These are phyloP conservation scores for Nicotiana tomentosiformis DNA, from an alignment of 257 asterid species.

Conservation along the genomic window DNA sequence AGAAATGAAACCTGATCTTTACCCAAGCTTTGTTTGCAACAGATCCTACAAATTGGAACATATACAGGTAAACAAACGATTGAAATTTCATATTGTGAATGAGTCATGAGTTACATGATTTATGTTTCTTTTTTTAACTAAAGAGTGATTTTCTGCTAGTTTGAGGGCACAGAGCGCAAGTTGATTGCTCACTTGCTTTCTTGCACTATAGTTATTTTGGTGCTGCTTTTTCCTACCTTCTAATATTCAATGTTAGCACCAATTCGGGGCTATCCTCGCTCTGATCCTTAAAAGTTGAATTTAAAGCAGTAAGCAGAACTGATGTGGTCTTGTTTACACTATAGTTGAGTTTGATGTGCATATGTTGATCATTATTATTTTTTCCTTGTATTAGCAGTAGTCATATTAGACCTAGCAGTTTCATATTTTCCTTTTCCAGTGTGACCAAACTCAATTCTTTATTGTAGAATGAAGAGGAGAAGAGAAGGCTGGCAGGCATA, in stretches of 20 bases:
- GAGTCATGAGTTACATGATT: neutral
- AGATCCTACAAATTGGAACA: constrained; percentile 39
- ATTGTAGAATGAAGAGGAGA: constrained; percentile 48
- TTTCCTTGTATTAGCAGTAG: neutral
- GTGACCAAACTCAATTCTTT: neutral
- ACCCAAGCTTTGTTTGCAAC: constrained; percentile 80
- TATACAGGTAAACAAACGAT: constrained; percentile 38
- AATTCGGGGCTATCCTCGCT: neutral
- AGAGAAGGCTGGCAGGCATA: constrained; percentile 51
- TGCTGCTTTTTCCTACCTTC: neutral
- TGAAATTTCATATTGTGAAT: neutral
- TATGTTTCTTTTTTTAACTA: neutral
- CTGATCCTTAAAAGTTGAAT: neutral
- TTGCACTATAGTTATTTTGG: neutral
- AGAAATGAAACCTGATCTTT: constrained; percentile 26
- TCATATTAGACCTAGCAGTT: neutral
- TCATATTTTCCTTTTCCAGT: neutral
- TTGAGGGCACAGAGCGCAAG: neutral
- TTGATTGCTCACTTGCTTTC: neutral
- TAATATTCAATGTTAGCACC: neutral
- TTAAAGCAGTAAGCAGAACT: neutral
- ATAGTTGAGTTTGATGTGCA: neutral
- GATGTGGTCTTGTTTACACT: neutral
- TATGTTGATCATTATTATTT: neutral
- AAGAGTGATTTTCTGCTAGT: neutral